Conservation (phyloP, 306 rosid genomes). For the Carpinus fangiana region DNA sequence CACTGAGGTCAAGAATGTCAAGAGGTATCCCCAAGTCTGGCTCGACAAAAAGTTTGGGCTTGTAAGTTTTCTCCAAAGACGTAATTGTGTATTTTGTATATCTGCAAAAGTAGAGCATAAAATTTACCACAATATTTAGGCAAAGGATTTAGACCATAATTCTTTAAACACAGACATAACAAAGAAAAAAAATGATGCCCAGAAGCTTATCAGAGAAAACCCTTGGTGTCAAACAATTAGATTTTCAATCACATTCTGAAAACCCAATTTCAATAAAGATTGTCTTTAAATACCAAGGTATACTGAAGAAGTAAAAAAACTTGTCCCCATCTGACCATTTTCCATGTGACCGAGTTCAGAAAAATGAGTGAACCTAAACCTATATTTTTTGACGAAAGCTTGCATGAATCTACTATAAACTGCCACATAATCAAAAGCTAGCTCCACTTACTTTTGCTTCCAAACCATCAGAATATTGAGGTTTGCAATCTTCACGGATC, state of each 20-base stretch:
- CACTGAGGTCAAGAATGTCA: conserved; percentile 96
- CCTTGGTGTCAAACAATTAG: neutral
- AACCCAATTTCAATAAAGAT: neutral
- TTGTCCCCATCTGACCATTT: neutral
- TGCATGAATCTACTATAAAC: neutral
- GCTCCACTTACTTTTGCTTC: conserved; percentile 6
- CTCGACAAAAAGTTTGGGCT: conserved; percentile 93
- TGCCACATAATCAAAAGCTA: conserved; percentile 4
- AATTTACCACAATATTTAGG: conserved; percentile 21
- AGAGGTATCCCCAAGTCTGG: conserved; percentile 99
- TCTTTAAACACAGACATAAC: conserved; percentile 11
- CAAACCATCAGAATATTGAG: conserved; percentile 6
- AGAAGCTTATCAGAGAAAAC: neutral
- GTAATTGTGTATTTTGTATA: conserved; percentile 85
- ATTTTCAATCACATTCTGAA: neutral
- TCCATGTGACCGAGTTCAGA: neutral
- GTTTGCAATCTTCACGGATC: neutral
- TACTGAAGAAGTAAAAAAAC: neutral
- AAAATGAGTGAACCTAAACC: neutral
- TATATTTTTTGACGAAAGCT: neutral
- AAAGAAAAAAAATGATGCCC: neutral
- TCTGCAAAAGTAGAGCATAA: conserved; percentile 52
- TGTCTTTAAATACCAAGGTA: neutral
- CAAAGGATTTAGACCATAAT: neutral
- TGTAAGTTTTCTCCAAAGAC: conserved; percentile 89